These are phyloP conservation scores for Dentipellis sp. DNA, from an alignment of 768 basidiomycete species.

Conservation along the genomic window DNA sequence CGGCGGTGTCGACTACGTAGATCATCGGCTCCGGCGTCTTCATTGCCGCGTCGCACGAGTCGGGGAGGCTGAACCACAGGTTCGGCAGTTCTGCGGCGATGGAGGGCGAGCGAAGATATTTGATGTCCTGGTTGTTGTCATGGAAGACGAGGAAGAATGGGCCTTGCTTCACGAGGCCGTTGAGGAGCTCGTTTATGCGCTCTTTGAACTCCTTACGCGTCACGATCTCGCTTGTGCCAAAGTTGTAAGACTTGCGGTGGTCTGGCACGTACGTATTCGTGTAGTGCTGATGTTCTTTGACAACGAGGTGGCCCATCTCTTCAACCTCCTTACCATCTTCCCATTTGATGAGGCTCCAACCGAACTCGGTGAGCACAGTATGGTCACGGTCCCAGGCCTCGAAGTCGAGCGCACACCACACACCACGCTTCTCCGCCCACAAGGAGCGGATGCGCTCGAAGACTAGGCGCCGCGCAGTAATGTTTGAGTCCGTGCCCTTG, in stretches of 20 bases:
- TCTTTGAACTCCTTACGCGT: conserved; percentile 40
- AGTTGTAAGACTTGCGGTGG: conserved; percentile 56
- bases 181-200: conserved; percentile 39
- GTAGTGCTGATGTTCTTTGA: conserved; percentile 50
- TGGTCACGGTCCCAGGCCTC: conserved; percentile 81
- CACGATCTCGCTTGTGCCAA: conserved; percentile 53
- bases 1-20: conserved; percentile 64
- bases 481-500: conserved; percentile 48
- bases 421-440: conserved; percentile 55
- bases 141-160: conserved; percentile 79
- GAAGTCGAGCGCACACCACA: conserved; percentile 75
- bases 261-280: conserved; percentile 60
- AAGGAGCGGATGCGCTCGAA: conserved; percentile 63
- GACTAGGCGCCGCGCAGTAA: conserved; percentile 45
- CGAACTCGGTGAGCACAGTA: conserved; percentile 69
- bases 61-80: conserved; percentile 49
- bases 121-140: conserved; percentile 68
- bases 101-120: conserved; percentile 45
- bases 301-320: conserved; percentile 51
- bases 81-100: conserved; percentile 46
- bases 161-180: conserved; percentile 30
- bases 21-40: conserved; percentile 39
- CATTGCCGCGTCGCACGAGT: conserved; percentile 17
- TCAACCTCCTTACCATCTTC: conserved; percentile 37
- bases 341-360: conserved; percentile 61